Conservation (phyloP, 768 basidiomycete species). For the Trametes cubensis region DNA sequence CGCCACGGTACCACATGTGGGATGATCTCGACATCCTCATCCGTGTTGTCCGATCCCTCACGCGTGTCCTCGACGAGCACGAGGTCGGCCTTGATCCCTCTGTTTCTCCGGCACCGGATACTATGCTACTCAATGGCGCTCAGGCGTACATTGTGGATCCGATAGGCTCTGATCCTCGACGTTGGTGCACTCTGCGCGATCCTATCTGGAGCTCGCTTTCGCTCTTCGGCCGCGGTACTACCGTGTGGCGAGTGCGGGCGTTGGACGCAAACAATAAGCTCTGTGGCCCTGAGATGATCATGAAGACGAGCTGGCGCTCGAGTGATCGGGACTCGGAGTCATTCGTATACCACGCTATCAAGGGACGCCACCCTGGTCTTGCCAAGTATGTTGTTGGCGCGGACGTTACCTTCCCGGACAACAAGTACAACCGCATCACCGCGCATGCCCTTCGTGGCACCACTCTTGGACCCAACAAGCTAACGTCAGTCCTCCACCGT, state of each 20-base stretch:
- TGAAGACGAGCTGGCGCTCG: slow-evolving; percentile 8
- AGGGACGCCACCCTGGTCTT: neutral
- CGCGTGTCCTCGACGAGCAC: slow-evolving; percentile 5
- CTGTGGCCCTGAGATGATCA: neutral
- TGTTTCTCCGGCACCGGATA: neutral
- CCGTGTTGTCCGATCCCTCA: slow-evolving; percentile 28
- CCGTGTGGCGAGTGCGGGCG: slow-evolving; percentile 17
- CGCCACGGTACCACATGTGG: slow-evolving; percentile 31
- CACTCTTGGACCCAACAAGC: neutral
- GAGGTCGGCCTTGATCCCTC: slow-evolving; percentile 19
- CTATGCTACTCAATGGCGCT: neutral
- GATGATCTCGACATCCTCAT: slow-evolving; percentile 29
- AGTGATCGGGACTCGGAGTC: slow-evolving; percentile 1
- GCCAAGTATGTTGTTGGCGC: neutral
- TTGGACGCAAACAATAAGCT: neutral
- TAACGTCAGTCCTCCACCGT: slow-evolving; percentile 17
- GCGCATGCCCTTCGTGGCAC: neutral
- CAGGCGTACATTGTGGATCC: neutral
- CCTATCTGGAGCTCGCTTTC: slow-evolving; percentile 21
- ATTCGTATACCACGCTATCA: neutral
- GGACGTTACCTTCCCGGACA: neutral
- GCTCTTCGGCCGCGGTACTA: slow-evolving; percentile 23
- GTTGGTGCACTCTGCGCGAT: slow-evolving; percentile 9
- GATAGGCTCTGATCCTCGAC: neutral
- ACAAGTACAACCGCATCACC: neutral